phyloP scores from a whole-genome alignment of 352 stramenopile species.

The Phytophthora multivora region DNA sequence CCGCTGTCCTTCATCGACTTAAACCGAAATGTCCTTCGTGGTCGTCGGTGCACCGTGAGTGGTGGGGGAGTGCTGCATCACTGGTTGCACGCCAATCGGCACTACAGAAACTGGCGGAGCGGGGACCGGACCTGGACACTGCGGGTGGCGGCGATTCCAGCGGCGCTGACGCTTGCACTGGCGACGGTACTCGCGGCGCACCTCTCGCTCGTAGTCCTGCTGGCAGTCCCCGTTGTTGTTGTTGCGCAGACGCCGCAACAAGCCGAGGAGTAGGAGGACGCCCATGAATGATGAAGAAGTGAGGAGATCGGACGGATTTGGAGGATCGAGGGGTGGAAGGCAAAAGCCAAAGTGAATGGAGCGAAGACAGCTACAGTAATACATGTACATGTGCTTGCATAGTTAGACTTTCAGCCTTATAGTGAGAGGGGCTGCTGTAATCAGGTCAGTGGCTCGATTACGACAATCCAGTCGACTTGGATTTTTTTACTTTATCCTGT shows the following conservation, averaged over 20 bases:
- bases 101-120: background rate
- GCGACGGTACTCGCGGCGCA: constrained; percentile 22
- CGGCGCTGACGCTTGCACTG: constrained; percentile 26
- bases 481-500: too few species aligned
- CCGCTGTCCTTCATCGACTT: background rate
- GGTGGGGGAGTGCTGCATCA: background rate
- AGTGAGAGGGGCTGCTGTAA: constrained; percentile 10
- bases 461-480: constrained; percentile 25
- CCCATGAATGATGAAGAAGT: constrained; percentile 7
- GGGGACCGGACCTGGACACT: constrained; percentile 5
- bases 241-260: constrained; percentile 15
- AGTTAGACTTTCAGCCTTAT: background rate
- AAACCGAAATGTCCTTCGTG: constrained; percentile 4
- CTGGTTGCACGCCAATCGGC: constrained; percentile 3
- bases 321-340: constrained; percentile 2
- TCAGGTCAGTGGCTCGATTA: constrained; percentile 11
- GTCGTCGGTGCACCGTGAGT: background rate
- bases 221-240: constrained; percentile 11
- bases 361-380: background rate
- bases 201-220: constrained; percentile 24
- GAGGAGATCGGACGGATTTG: background rate
- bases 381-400: background rate
- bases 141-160: constrained; percentile 22
- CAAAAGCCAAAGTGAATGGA: constrained; percentile 18
- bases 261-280: constrained; percentile 21